Evolutionary conservation across 1,284 basidiomycete species (phyloP).

Genomic region (Ganoderma lingzhi): DNA sequence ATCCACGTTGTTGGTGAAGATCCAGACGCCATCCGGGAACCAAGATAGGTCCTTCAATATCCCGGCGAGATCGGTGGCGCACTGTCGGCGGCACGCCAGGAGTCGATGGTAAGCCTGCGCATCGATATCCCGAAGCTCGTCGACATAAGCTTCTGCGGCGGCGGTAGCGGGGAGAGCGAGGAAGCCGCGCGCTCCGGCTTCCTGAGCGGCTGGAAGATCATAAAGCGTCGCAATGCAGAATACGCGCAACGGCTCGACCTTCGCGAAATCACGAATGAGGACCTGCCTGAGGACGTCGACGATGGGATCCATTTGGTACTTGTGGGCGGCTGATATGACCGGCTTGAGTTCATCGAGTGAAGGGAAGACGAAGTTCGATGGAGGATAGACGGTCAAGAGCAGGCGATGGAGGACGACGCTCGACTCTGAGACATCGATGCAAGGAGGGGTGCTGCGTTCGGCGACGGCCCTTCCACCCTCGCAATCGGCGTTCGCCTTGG

Average conservation of each 20-base stretch:
- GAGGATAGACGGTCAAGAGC: slow-evolving; percentile 1
- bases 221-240: slow-evolving; percentile 41
- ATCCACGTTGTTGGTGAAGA: not conserved
- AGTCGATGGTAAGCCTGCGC: slow-evolving; percentile 1
- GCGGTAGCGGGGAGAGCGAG: not conserved
- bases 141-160: not conserved
- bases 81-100: not conserved
- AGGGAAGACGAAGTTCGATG: slow-evolving; percentile 5
- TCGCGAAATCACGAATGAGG: slow-evolving; percentile 29
- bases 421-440: not conserved
- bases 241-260: slow-evolving; percentile 40
- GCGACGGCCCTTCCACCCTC: not conserved
- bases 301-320: slow-evolving; percentile 25
- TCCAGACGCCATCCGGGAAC: not conserved
- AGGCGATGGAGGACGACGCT: not conserved
- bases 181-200: not conserved
- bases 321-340: slow-evolving; percentile 23
- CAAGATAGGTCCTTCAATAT: not conserved
- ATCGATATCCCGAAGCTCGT: slow-evolving; percentile 6
- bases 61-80: not conserved
- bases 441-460: not conserved
- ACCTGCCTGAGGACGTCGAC: slow-evolving; percentile 24
- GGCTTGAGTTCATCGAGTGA: slow-evolving; percentile 16
- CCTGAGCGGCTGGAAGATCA: not conserved
- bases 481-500: not conserved